phyloP scores from a whole-genome alignment of 2,329 filamentous ascomycete genomes.

The Penicillium sp. region DNA sequence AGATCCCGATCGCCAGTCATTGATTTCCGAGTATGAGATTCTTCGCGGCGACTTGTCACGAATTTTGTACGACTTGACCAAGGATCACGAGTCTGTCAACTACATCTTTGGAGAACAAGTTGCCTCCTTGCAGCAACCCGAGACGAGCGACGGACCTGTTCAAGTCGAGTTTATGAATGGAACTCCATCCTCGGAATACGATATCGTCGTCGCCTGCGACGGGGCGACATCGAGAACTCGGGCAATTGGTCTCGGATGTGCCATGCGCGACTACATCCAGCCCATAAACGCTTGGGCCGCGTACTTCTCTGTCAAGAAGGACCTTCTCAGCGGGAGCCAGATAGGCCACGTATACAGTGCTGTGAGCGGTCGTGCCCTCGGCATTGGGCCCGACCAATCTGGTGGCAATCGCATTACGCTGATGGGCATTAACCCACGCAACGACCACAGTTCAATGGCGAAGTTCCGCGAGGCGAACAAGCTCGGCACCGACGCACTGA shows the following conservation, averaged over 20 bases:
- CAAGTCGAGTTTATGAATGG: constrained; percentile 43
- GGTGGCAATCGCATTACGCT: constrained; percentile 32
- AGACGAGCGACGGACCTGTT: constrained; percentile 30
- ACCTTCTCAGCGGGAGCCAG: constrained; percentile 38
- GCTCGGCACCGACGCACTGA: constrained; percentile 35
- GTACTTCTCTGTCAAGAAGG: constrained; percentile 41
- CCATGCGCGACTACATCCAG: constrained; percentile 38
- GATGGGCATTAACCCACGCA: constrained; percentile 35
- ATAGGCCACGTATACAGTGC: constrained; percentile 38
- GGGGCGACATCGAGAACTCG: constrained; percentile 48
- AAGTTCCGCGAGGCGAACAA: constrained; percentile 42
- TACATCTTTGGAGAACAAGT: constrained; percentile 42
- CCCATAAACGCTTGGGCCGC: constrained; percentile 41
- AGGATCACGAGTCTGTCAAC: constrained; percentile 34
- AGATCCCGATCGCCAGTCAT: constrained; percentile 30
- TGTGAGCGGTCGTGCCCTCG: constrained; percentile 38
- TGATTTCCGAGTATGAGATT: constrained; percentile 39
- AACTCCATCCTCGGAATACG: constrained; percentile 36
- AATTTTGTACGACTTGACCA: constrained; percentile 36
- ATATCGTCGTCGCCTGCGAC: constrained; percentile 50
- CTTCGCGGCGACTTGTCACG: constrained; percentile 33
- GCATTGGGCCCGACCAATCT: constrained; percentile 31
- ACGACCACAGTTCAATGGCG: constrained; percentile 24
- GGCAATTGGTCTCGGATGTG: constrained; percentile 42
- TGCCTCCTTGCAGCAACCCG: constrained; percentile 32